Percentiles rank a stretch among this genome's conserved stretches.
These are phyloP conservation scores for Calycina marina DNA, from an alignment of 2,329 filamentous ascomycete genomes.

Conservation along the genomic window DNA sequence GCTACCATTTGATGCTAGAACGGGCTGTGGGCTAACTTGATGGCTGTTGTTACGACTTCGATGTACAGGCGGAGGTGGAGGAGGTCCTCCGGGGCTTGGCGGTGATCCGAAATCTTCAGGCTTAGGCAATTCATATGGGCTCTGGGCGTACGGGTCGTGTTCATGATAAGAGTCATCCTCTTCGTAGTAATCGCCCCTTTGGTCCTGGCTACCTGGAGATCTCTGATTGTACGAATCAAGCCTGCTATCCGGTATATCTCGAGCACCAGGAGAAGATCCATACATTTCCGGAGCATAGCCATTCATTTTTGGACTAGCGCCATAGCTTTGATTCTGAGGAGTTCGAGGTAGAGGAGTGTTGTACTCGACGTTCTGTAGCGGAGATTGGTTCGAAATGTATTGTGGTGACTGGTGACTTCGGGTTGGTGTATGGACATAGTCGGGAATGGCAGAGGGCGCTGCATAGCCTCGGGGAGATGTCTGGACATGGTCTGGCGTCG, in stretches of 20 bases:
- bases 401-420: conserved; percentile 31
- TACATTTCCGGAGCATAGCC: conserved; percentile 10
- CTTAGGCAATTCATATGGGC: conserved; percentile 18
- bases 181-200: conserved; percentile 9
- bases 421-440: conserved; percentile 32
- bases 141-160: conserved; percentile 13
- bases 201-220: conserved; percentile 12
- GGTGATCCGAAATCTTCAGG: conserved; percentile 17
- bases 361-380: conserved; percentile 34
- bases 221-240: conserved; percentile 17
- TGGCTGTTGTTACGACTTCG: conserved; percentile 14
- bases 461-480: conserved; percentile 30
- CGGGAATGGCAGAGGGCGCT: conserved; percentile 23
- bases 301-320: conserved; percentile 9
- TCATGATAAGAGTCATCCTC: conserved; percentile 12
- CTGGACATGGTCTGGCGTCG: conserved; percentile 23
- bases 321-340: conserved; percentile 12
- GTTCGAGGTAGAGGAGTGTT: conserved; percentile 13
- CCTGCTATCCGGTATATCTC: conserved; percentile 12
- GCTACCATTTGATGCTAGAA: conserved; percentile 10
- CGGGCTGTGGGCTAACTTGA: conserved; percentile 13
- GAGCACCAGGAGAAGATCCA: conserved; percentile 7
- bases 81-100: conserved; percentile 21
- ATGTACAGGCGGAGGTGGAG: conserved; percentile 22
- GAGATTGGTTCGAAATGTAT: conserved; percentile 36